Base-by-base conservation (phyloP, 441 rosid genomes). In the Sinapis alba region DNA sequence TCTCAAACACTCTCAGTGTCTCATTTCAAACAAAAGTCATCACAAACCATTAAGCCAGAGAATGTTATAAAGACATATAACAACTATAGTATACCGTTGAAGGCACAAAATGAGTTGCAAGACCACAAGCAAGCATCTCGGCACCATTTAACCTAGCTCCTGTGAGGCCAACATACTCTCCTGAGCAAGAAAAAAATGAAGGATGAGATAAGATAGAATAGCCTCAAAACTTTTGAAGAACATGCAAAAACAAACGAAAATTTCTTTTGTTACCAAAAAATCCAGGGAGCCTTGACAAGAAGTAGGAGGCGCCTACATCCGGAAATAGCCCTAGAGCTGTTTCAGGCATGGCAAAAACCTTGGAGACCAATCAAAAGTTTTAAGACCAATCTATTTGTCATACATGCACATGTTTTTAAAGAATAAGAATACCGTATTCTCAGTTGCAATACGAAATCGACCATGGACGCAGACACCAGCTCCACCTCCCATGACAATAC, bases 291-390 rank as follows among this genome's bases (percentile, higher is more conserved):
- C 97, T 92, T 78, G 98, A 87, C 86, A 94, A 85, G 86, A 85
- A 90, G 75, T 83, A 90, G 3, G 98, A 90, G 62, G 93, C 93
- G 19, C 93, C 97, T 24, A 92, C 78, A 81, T 92, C 98, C 28
- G 93, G 98, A 79, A 91, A 91, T 78, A 86, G 88, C 30, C 96
- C 94, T 20, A 89, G 75, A 43, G 87, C 88, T 38, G 97, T 86
- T 82, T 94, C 96, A 65, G 97, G 97, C 96, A 91, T 91, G 34
- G 96, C 93, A 86, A 94, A 93, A 56, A 91, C 77, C 97, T 93
- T 23, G 30, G 16, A 72, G 23, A 62, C 59, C 21, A 38, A 20
- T 30, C 76, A 63, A 63, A 38, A 63, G 7, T 21, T 6, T 26
- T 36, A 11, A 19, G 58, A 57, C 16, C 3, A 5, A 7, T 5